Base-by-base conservation (phyloP, 768 basidiomycete species). In the Lactarius vividus region DNA sequence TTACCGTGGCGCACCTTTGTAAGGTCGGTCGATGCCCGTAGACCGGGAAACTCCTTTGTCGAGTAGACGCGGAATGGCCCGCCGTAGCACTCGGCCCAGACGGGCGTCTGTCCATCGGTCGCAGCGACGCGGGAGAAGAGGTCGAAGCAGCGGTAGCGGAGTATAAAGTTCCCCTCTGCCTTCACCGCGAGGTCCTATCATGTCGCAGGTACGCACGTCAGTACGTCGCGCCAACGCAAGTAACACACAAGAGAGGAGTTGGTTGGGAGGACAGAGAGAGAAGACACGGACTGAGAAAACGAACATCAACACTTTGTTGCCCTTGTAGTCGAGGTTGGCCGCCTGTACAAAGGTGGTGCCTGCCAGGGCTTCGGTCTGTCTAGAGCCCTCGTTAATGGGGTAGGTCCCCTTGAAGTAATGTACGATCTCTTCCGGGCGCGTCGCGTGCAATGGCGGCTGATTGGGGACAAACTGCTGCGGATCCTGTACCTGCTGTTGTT, bases 11-110 rank as follows among this genome's bases (percentile, higher is more conserved):
- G 28, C 28, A 86, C 88, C 81, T 86, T 88, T 9, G 88, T 89
- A 42, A 89, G 76, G 37, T 85, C 84, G 0, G 88, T 89, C 2
- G 87, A 88, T 5, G 86, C 82, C 53, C 81, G 81, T 18, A 90
- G 75, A 3, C 88, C 85, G 4, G 88, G 88, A 67, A 89, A 89
- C 63, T 87, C 84, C 70, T 89, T 89, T 0, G 88, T 88, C 11
- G 87, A 86, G 71, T 85, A 89, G 0, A 90, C 83, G 28, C 81
- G 83, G 73, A 90, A 89, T 2, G 78, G 68, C 0, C 85, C 85
- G 4, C 88, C 86, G 69, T 84, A 88, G 68, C 82, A 83, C 75
- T 89, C 87, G 1, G 88, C 88, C 68, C 85, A 81, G 6, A 89
- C 78, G 1, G 79, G 79, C 8, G 74, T 71, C 37, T 72, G 77